Evolutionary conservation across 2,329 filamentous ascomycete species (phyloP).

Genomic region (Trichoderma asperellum): DNA sequence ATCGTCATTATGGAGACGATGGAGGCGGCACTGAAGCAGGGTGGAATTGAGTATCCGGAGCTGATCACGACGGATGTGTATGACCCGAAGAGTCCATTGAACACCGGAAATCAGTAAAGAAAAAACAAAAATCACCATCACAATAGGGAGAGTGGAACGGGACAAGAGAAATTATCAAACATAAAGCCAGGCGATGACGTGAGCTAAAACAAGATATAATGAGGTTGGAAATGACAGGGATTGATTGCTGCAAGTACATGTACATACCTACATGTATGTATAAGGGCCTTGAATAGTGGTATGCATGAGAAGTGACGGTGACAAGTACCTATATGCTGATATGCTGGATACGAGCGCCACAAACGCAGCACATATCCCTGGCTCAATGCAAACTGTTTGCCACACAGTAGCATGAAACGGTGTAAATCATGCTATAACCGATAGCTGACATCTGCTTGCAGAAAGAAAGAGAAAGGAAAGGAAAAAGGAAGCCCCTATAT

Average conservation of each 20-base stretch:
- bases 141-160: neutral
- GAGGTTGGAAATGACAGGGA: neutral
- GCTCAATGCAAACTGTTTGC: too few species aligned
- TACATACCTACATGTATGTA: neutral
- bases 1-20: conserved; percentile 80
- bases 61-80: conserved; percentile 61
- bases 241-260: neutral
- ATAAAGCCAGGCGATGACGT: neutral
- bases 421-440: neutral
- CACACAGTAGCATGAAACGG: too few species aligned
- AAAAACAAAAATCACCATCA: neutral
- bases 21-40: conserved; percentile 59
- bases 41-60: conserved; percentile 58
- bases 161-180: neutral
- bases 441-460: neutral
- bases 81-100: conserved; percentile 64
- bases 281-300: neutral
- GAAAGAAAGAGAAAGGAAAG: neutral
- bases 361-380: neutral
- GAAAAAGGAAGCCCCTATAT: neutral
- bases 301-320: neutral
- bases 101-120: conserved; percentile 52
- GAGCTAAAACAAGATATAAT: neutral
- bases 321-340: neutral
- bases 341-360: neutral